Evolutionary conservation across 1,284 basidiomycete genomes (phyloP), one percentile per base, ranked within the genome.

Genomic region (Sparassis latifolia): DNA sequence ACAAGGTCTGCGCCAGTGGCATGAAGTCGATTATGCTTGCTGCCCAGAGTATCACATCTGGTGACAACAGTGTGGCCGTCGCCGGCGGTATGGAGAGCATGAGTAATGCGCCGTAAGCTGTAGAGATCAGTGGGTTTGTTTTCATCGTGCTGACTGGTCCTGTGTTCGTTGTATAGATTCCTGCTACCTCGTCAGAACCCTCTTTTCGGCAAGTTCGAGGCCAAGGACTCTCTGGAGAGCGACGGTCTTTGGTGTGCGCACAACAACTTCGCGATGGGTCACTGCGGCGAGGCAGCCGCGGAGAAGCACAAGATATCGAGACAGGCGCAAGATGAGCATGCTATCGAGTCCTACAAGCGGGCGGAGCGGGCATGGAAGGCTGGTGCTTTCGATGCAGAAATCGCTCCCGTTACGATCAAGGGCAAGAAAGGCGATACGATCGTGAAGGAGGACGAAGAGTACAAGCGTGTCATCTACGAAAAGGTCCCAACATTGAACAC

Each of bases 1-100:
- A 99, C 82, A 97, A 98, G 71, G 92, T 99, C 64, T 99, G 96
- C 69, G 96, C 96, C 3, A 93, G 89, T 55, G 97, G 96, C 50
- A 78, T 99, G 77, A 97, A 99, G 74, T 78, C 92, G 40, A 82
- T 97, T 73, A 96, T 93, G 70, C 80, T 97, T 57, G 97, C 92
- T 49, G 80, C 92, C 38, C 95, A 98, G 73, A 84, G 82, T 63
- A 94, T 99, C 67, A 79, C 85, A 64, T 77, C 86, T 35, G 97
- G 96, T 49, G 87, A 96, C 65, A 84, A 86, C 61, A 81, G 78
- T 52, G 83, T 97, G 47, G 88, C 97, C 55, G 88, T 87, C 40
- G 95, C 94, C 47, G 97, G 96, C 61, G 96, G 96, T 53, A 94
- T 94, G 82, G 96, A 99, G 76, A 92, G 86, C 71, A 99, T 99